phyloP scores from a whole-genome alignment of 176 grass and related monocot species.

The Alloteropsis semialata region DNA sequence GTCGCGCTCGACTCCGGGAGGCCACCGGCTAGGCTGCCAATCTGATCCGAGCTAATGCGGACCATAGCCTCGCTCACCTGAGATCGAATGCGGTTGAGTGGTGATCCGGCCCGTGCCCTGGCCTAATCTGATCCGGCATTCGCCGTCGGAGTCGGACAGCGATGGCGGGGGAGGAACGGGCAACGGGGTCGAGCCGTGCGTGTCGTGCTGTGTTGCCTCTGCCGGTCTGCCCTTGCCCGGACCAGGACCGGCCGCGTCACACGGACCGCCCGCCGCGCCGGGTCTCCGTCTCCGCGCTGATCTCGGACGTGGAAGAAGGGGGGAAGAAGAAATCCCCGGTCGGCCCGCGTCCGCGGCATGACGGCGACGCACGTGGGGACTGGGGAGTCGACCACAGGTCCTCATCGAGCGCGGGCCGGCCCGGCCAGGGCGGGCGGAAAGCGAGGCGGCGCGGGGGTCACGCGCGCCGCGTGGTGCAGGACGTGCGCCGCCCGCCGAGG shows the following conservation, averaged over 20 bases:
- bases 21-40: neutral
- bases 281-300: neutral
- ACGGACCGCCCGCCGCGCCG: neutral
- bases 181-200: neutral
- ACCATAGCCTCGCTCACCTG: neutral
- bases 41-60: neutral
- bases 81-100: too few relatives aligned
- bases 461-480: constrained; percentile 10
- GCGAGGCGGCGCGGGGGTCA: constrained; percentile 6
- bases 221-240: neutral
- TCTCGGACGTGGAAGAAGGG: neutral
- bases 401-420: too few relatives aligned
- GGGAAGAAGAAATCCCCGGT: neutral
- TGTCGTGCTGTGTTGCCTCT: too few relatives aligned
- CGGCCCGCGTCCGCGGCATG: neutral
- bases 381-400: neutral
- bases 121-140: neutral
- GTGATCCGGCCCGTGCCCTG: neutral
- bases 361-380: neutral
- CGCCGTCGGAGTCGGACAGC: neutral
- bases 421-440: neutral
- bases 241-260: neutral
- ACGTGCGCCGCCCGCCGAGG: constrained; percentile 10
- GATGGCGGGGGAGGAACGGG: neutral
- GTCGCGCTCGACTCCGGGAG: neutral